Evolutionary conservation across 305 asterid genomes (phyloP).

Genomic region (Solanum hybrid): DNA sequence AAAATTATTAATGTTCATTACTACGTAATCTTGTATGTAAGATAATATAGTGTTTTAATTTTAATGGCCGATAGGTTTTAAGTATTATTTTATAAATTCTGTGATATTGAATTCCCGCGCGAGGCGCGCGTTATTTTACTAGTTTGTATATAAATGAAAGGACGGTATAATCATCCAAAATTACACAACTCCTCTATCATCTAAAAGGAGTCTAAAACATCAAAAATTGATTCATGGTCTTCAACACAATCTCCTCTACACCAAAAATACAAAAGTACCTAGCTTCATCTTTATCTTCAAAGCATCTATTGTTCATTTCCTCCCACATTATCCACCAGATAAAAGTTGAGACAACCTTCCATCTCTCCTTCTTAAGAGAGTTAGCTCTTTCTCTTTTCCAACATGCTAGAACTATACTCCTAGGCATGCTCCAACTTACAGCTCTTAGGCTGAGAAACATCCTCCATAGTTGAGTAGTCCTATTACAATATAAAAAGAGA

Average conservation of each 20-base stretch:
- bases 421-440: not conserved
- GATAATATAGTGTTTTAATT: not conserved
- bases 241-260: not conserved
- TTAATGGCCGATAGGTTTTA: not conserved
- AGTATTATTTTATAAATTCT: not conserved
- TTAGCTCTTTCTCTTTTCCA: not conserved
- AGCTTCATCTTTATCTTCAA: not conserved
- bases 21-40: not conserved
- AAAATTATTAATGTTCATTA: not conserved
- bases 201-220: not conserved
- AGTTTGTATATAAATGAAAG: not conserved
- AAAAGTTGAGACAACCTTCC: not conserved
- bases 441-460: not conserved
- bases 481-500: not conserved
- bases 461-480: not conserved
- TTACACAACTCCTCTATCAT: not conserved
- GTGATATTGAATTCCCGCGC: not conserved
- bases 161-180: not conserved
- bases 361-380: not conserved
- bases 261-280: not conserved
- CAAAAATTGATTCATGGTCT: not conserved
- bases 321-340: not conserved
- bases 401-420: not conserved
- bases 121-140: not conserved
- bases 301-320: not conserved